Evolutionary conservation across 2,329 filamentous ascomycete species (phyloP), one percentile per base, ranked within the genome.

Genomic region (Botrytis galanthina): DNA sequence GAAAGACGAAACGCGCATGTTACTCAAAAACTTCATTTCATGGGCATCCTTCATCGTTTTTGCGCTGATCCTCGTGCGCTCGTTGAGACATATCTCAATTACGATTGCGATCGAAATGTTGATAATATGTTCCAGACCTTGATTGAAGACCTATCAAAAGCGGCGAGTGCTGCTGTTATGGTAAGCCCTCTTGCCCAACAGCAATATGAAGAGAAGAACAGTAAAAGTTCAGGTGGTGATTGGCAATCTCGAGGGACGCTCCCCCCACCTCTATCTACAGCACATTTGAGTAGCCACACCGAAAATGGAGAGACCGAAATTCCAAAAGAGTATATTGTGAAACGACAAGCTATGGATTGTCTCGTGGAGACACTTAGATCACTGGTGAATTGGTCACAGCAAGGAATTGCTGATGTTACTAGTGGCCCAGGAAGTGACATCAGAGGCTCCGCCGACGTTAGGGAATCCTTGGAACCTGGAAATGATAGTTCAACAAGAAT

Each of bases 111-210:
- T 80, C 89, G 95, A 74, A 94, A 94, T 59, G 89, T 98, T 74
- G 95, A 98, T 83, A 99, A 99, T 82, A 96, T 98, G 82, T 99
- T 97, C 82, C 96, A 99, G 83, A 92, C 89, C 32, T 91, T 98
- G 71, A 95, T 99, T 68, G 97, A 99, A 81, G 94, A 98, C 82
- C 85, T 99, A 29, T 96, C 95, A 46, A 92, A 92, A 78, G 92
- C 97, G 78, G 93, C 94, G 2, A 96, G 92, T 71, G 87, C 91
- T 16, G 91, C 95, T 1, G 91, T 97, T 7, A 82, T 90, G 16
- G 89, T 97, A 57, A 94, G 90, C 3, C 85, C 92, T 1, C 83
- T 90, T 46, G 93, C 97, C 78, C 94, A 98, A 81, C 93, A 97
- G 80, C 89, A 91, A 51, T 98, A 95, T 77, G 92, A 95, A 80